phyloP scores from a whole-genome alignment of 805 yeast species.

The Ascoidea asiatica region DNA sequence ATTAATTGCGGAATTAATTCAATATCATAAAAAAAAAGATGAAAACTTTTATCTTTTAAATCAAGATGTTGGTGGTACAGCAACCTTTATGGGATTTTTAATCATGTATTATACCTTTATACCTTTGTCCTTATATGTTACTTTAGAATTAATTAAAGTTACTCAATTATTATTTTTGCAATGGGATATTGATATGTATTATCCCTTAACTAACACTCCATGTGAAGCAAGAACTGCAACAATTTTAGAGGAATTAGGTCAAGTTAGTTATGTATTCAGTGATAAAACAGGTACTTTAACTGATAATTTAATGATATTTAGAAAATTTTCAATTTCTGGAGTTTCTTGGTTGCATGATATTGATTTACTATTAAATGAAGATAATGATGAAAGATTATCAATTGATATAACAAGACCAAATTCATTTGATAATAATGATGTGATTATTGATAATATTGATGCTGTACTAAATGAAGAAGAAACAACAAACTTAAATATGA shows the following conservation, averaged over 20 bases:
- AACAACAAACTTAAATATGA: not conserved
- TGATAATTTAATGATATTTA: constrained; percentile 84
- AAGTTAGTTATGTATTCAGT: constrained; percentile 85
- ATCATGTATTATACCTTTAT: constrained; percentile 96
- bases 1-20: constrained; percentile 60
- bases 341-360: constrained; percentile 78
- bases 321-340: constrained; percentile 82
- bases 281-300: constrained; percentile 97
- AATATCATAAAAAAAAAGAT: constrained; percentile 22
- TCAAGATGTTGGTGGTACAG: constrained; percentile 71
- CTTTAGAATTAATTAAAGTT: constrained; percentile 90
- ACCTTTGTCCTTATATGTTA: constrained; percentile 87
- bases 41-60: constrained; percentile 61
- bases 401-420: not conserved
- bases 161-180: constrained; percentile 73
- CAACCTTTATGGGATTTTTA: constrained; percentile 88
- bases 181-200: constrained; percentile 92
- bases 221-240: constrained; percentile 94
- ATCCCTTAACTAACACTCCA: constrained; percentile 70
- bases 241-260: constrained; percentile 91
- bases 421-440: not conserved
- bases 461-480: constrained; percentile 2
- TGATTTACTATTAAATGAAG: constrained; percentile 27
- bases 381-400: constrained; percentile 8
- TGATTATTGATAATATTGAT: constrained; percentile 9